phyloP scores from a whole-genome alignment of 192 early-diverging fungal species.

The Backusella parvicylindrica region DNA sequence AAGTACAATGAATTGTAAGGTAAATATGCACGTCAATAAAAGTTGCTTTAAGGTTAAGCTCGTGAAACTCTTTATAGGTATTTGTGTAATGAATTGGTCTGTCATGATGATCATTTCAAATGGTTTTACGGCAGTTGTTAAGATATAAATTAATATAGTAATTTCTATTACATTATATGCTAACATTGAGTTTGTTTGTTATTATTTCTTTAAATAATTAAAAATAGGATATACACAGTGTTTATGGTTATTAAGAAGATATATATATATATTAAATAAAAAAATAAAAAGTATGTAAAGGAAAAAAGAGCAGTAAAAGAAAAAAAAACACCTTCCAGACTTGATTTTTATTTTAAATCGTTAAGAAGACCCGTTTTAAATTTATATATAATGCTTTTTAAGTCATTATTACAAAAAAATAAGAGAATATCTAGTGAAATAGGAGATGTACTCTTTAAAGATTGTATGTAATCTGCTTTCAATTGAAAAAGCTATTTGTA shows the following conservation, averaged over 20 bases:
- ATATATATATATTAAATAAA: background rate
- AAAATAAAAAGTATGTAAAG: background rate
- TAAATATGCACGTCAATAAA: background rate
- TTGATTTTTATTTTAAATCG: background rate
- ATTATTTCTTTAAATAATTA: background rate
- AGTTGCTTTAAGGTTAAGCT: background rate
- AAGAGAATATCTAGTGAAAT: background rate
- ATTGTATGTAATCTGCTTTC: background rate
- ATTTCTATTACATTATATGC: background rate
- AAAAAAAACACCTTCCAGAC: background rate
- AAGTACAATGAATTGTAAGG: conserved; percentile 1
- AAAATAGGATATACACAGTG: background rate
- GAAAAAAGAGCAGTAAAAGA: background rate
- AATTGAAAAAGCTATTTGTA: background rate
- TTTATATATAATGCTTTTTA: background rate
- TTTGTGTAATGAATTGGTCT: background rate
- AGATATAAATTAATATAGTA: background rate
- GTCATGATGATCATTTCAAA: background rate
- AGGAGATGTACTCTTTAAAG: background rate
- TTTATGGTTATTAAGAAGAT: background rate
- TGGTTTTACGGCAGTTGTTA: background rate
- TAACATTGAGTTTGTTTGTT: background rate
- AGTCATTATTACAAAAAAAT: background rate
- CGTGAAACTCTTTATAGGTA: background rate
- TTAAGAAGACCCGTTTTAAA: background rate